A percentile compares a stretch with the other conserved stretches of the same genome.
Evolutionary conservation across 2,329 filamentous ascomycete species (phyloP).

Genomic region (Neophaeococcomyces aloes): DNA sequence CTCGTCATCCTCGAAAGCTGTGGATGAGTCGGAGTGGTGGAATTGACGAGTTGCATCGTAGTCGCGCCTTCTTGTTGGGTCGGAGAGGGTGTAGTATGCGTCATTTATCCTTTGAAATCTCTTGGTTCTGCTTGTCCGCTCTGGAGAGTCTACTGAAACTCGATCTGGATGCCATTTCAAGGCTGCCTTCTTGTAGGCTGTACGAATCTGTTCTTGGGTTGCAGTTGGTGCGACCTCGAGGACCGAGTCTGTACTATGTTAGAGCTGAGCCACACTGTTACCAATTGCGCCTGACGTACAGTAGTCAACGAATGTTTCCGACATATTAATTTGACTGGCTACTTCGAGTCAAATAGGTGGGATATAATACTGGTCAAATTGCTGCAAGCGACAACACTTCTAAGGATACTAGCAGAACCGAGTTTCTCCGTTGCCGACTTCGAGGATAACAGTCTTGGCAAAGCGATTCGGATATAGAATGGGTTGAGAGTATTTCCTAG

Average conservation of each 20-base stretch:
- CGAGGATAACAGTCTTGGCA: too few relatives aligned
- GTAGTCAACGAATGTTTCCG: conserved; percentile 19
- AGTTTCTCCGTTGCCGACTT: too few relatives aligned
- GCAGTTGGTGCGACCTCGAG: conserved; percentile 65
- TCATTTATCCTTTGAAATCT: conserved; percentile 89
- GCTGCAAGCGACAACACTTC: neutral
- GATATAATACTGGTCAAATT: neutral
- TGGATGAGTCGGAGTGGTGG: conserved; percentile 39
- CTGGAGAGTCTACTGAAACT: conserved; percentile 70
- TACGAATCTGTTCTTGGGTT: conserved; percentile 71
- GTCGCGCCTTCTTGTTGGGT: conserved; percentile 62
- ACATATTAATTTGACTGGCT: conserved; percentile 7
- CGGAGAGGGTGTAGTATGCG: conserved; percentile 84
- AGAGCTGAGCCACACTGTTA: neutral
- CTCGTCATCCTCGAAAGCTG: conserved; percentile 39
- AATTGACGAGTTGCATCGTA: conserved; percentile 66
- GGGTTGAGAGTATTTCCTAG: too few relatives aligned
- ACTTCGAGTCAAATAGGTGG: neutral
- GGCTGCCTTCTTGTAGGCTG: conserved; percentile 89
- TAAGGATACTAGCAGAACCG: too few relatives aligned
- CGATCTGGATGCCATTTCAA: conserved; percentile 91
- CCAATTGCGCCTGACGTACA: conserved; percentile 11
- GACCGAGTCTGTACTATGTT: conserved; percentile 29
- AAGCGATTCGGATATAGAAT: too few relatives aligned
- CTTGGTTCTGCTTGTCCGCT: conserved; percentile 69